These are phyloP conservation scores for Blastobotrys ciferrii DNA, from an alignment of 1,139 yeast genomes.

Conservation along the genomic window DNA sequence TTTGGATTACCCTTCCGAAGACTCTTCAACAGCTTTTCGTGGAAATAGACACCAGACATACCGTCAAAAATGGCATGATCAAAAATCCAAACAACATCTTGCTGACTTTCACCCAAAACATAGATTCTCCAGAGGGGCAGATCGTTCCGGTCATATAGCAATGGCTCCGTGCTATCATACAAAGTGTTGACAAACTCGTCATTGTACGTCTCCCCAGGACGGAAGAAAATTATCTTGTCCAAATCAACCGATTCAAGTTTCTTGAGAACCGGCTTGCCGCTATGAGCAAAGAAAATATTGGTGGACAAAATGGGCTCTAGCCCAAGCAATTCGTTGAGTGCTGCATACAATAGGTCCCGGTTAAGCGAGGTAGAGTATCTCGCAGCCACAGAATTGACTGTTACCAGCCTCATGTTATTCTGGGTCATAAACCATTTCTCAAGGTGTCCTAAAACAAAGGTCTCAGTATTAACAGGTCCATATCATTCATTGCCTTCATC, in stretches of 20 bases:
- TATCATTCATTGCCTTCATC: not conserved
- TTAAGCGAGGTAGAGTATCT: conserved; percentile 6
- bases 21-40: conserved; percentile 17
- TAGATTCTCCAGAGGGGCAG: conserved; percentile 26
- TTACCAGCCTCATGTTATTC: conserved; percentile 4
- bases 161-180: not conserved
- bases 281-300: not conserved
- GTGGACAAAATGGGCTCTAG: conserved; percentile 8
- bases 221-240: conserved; percentile 1
- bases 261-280: not conserved
- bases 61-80: conserved; percentile 28
- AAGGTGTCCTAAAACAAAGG: not conserved
- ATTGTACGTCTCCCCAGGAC: not conserved
- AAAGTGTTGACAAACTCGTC: conserved; percentile 8
- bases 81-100: conserved; percentile 22
- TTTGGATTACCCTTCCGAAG: conserved; percentile 7
- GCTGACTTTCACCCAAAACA: conserved; percentile 16
- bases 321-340: not conserved
- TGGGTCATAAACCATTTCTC: conserved; percentile 5
- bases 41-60: conserved; percentile 24
- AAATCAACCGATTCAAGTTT: conserved; percentile 1
- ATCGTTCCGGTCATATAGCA: not conserved
- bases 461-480: not conserved
- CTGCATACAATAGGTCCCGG: conserved; percentile 7
- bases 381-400: conserved; percentile 11